Evolutionary conservation across 805 yeast species (phyloP).

Genomic region (Yarrowia keelungensis): DNA sequence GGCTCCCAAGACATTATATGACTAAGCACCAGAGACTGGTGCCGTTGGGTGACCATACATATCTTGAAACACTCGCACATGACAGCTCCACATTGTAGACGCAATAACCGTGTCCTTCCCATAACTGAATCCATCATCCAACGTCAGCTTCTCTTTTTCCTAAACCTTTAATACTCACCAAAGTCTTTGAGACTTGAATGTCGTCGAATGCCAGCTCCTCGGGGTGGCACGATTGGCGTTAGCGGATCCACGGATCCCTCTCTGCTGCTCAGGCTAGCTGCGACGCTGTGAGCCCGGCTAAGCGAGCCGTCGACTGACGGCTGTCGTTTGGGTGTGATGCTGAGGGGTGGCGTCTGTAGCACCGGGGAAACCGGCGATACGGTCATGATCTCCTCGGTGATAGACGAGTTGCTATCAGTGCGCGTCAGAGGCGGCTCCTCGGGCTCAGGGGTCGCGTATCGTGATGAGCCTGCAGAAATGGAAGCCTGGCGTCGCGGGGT

Average conservation of each 20-base stretch:
- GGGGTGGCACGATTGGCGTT: constrained; percentile 9
- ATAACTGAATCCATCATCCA: not conserved
- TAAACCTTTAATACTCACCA: constrained; percentile 11
- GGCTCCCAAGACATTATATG: constrained; percentile 2
- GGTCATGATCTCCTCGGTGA: constrained; percentile 25
- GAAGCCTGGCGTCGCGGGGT: not conserved
- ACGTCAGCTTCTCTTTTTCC: not conserved
- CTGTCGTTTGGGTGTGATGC: constrained; percentile 10
- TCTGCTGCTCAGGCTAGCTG: constrained; percentile 1
- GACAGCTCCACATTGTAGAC: not conserved
- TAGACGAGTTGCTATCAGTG: constrained; percentile 28
- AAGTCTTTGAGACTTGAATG: constrained; percentile 31
- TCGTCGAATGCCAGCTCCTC: constrained; percentile 17
- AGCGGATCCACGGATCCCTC: constrained; percentile 6
- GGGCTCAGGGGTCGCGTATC: constrained; percentile 14
- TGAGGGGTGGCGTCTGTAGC: constrained; percentile 31
- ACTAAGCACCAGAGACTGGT: constrained; percentile 2
- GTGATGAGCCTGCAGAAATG: not conserved
- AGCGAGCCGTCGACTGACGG: not conserved
- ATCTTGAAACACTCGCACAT: constrained; percentile 6
- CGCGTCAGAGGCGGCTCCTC: constrained; percentile 13
- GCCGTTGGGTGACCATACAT: constrained; percentile 7
- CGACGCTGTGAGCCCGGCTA: constrained; percentile 1
- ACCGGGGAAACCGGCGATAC: constrained; percentile 2
- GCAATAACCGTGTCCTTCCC: not conserved